Conservation (phyloP, 2,329 filamentous ascomycete species). For the Ascochyta pisi region DNA sequence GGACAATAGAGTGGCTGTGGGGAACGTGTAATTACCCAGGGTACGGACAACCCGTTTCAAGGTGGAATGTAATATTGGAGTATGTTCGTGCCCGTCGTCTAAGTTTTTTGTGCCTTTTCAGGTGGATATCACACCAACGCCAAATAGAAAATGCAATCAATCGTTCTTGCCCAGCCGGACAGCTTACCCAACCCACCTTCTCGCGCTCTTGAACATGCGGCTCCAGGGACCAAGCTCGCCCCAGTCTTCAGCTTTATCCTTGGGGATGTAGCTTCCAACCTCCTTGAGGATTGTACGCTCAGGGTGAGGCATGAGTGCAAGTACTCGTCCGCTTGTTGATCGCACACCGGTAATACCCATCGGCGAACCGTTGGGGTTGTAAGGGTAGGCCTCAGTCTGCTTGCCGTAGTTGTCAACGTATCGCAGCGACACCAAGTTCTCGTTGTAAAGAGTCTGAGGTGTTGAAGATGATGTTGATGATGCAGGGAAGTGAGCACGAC, state of each 20-base stretch:
- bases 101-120: conserved; percentile 17
- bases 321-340: conserved; percentile 77
- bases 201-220: conserved; percentile 84
- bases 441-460: conserved; percentile 62
- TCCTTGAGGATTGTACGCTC: conserved; percentile 86
- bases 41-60: too few species aligned
- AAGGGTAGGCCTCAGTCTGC: conserved; percentile 83
- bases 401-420: conserved; percentile 84
- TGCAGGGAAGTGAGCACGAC: conserved; percentile 67
- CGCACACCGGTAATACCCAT: conserved; percentile 81
- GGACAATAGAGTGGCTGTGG: too few species aligned
- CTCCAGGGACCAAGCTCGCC: conserved; percentile 86
- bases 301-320: conserved; percentile 93
- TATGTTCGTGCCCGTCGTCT: not conserved
- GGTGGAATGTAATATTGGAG: not conserved
- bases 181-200: conserved; percentile 78
- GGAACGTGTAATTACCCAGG: too few species aligned
- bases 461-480: conserved; percentile 51
- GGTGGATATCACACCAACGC: conserved; percentile 17
- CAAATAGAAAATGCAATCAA: conserved; percentile 6
- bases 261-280: conserved; percentile 76
- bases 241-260: conserved; percentile 68
- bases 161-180: not conserved
- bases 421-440: conserved; percentile 76
- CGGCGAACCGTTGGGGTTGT: conserved; percentile 87